These are phyloP conservation scores for Serendipita sp. DNA, from an alignment of 768 basidiomycete genomes.

Conservation along the genomic window DNA sequence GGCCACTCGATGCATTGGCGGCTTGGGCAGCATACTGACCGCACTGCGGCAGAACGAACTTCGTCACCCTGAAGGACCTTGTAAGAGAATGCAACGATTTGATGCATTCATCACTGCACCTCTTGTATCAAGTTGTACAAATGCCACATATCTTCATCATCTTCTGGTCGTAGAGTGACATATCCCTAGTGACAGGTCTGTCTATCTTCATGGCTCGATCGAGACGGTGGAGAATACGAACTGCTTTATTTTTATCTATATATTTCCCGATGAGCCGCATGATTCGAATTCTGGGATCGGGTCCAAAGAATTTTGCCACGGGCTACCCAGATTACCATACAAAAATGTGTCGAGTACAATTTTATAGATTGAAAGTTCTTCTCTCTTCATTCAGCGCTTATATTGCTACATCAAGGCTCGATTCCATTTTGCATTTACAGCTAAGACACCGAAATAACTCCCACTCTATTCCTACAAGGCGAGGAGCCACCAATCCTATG, in stretches of 20 bases:
- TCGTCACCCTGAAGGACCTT: constrained; percentile 40
- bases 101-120: constrained; percentile 19
- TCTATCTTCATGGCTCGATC: constrained; percentile 8
- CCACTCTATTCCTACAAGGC: no score
- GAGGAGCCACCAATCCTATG: no score
- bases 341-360: no score
- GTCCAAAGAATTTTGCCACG: no score
- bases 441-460: no score
- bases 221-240: constrained; percentile 22
- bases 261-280: constrained; percentile 81
- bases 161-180: constrained; percentile 88
- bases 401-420: no score
- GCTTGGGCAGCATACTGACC: constrained; percentile 27
- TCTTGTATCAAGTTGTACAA: constrained; percentile 89
- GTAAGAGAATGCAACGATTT: constrained; percentile 7
- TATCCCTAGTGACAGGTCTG: constrained; percentile 45
- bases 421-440: no score
- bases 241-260: constrained; percentile 71
- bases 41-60: constrained; percentile 71
- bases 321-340: no score
- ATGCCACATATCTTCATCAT: constrained; percentile 99
- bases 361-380: no score
- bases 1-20: background rate
- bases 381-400: no score
- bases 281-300: background rate